Conservation (phyloP, 2,329 filamentous ascomycete species). For the Diaporthe citrichinensis region DNA sequence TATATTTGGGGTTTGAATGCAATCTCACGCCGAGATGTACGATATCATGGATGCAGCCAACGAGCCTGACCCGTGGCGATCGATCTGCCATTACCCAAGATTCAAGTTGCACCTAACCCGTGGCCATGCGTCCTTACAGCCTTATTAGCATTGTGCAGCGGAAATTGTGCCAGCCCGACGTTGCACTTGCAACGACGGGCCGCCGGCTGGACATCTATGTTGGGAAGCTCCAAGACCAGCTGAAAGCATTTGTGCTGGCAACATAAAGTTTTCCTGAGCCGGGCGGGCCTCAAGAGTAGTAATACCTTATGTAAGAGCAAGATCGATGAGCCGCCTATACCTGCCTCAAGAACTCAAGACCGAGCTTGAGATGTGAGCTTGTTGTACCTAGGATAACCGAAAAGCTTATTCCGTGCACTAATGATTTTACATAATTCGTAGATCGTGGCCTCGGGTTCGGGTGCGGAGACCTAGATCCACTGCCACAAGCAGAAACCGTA, state of each 20-base stretch:
- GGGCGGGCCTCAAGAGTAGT: not conserved
- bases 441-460: not conserved
- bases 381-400: constrained; percentile 25
- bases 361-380: not conserved
- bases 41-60: not conserved
- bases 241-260: not conserved
- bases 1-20: not conserved
- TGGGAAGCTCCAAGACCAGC: not conserved
- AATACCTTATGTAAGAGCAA: not conserved
- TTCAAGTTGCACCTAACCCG: too few relatives aligned
- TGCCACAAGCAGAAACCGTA: not conserved
- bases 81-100: not conserved
- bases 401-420: constrained; percentile 16
- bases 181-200: not conserved
- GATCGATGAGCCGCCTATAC: not conserved
- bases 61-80: not conserved
- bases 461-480: not conserved
- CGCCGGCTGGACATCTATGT: not conserved
- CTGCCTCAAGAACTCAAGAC: not conserved
- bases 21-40: not conserved
- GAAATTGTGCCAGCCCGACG: not conserved
- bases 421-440: constrained; percentile 23
- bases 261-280: not conserved
- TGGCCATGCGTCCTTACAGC: constrained; percentile 11
- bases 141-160: not conserved